phyloP scores from a whole-genome alignment of 108 stramenopile genomes.

The Nannochloropsis salina region DNA sequence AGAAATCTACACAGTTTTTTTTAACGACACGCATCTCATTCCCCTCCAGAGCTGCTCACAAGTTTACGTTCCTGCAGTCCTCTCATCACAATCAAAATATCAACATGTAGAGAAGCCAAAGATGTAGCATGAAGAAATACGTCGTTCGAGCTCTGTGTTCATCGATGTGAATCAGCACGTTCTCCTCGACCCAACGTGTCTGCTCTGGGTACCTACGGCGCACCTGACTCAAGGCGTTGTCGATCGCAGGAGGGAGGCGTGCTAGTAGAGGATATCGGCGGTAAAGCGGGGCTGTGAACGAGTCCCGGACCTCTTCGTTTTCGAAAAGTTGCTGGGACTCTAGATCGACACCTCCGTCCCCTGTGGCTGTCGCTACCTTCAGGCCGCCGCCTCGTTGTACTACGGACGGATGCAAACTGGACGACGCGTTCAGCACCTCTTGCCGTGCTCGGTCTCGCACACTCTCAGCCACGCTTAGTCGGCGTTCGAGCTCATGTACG shows the following conservation, averaged over 20 bases:
- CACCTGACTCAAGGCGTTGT: slow-evolving; percentile 17
- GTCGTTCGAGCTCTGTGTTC: not conserved
- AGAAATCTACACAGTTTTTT: too few relatives aligned
- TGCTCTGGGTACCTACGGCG: not conserved
- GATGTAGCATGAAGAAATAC: not conserved
- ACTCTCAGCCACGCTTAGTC: not conserved
- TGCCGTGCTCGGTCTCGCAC: not conserved
- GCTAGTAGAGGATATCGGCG: not conserved
- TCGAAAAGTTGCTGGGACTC: not conserved
- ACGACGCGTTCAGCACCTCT: not conserved
- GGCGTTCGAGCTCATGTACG: not conserved
- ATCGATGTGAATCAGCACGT: not conserved
- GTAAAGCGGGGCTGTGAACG: not conserved
- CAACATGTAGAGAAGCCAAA: not conserved
- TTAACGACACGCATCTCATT: too few relatives aligned
- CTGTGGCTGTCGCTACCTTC: not conserved
- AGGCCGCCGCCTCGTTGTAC: not conserved
- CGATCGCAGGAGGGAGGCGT: not conserved
- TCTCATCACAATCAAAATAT: not conserved
- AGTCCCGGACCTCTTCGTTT: not conserved
- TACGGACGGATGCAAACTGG: not conserved
- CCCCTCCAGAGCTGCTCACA: too few relatives aligned
- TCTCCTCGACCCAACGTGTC: not conserved
- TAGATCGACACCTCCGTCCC: not conserved
- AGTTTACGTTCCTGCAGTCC: not conserved